phyloP scores from a whole-genome alignment of 371 early-diverging fungal species.

The Lichtheimia ornata region DNA sequence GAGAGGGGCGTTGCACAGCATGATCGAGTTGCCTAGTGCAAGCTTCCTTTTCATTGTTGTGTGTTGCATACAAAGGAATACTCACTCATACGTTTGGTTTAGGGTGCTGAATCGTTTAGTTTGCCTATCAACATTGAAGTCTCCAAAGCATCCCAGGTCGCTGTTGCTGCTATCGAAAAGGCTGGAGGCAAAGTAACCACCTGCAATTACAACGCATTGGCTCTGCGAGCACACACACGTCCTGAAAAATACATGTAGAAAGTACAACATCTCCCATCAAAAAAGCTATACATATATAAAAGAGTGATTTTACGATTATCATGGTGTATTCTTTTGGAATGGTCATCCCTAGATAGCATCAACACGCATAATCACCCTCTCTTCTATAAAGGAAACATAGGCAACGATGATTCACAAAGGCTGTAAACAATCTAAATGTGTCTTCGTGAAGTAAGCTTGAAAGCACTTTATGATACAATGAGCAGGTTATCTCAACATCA shows the following conservation, averaged over 20 bases:
- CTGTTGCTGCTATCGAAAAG: constrained; percentile 83
- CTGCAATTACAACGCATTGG: constrained; percentile 79
- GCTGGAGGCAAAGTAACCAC: constrained; percentile 84
- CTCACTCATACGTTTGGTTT: too few species aligned
- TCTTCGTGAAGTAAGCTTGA: too few species aligned
- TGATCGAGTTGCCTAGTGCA: neutral
- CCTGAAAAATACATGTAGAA: constrained; percentile 76
- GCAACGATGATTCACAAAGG: too few species aligned
- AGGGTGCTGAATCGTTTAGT: constrained; percentile 71
- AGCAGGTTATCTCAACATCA: too few species aligned
- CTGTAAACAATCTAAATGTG: too few species aligned
- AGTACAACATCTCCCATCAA: constrained; percentile 1
- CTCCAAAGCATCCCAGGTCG: constrained; percentile 78
- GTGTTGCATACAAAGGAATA: neutral
- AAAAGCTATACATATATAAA: too few species aligned
- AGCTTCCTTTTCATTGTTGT: neutral
- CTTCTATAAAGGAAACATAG: too few species aligned
- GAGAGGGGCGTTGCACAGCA: neutral
- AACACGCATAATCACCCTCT: too few species aligned
- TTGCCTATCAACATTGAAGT: constrained; percentile 83
- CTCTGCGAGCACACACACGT: constrained; percentile 76
- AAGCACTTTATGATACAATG: too few species aligned
- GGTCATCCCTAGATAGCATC: too few species aligned
- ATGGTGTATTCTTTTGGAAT: too few species aligned
- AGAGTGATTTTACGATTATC: too few species aligned